Evolutionary conservation across 495 filamentous ascomycete species (phyloP).

Genomic region (Lasiosphaeria hispida): DNA sequence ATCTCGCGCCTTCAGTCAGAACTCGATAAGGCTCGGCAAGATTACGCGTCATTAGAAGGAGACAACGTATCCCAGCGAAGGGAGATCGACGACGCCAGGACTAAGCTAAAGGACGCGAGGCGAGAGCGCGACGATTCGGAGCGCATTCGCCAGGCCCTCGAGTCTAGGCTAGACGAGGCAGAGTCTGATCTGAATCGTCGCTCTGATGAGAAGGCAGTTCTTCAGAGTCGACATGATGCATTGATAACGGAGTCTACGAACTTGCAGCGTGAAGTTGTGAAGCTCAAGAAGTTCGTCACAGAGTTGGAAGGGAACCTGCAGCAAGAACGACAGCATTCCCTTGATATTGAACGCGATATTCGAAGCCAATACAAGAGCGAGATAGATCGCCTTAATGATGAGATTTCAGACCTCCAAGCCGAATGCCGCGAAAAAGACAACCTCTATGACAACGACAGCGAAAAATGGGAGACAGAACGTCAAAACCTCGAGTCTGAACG

Average conservation of each 20-base stretch:
- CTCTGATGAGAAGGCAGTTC: slow-evolving; percentile 65
- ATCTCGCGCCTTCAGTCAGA: slow-evolving; percentile 63
- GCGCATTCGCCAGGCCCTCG: slow-evolving; percentile 42
- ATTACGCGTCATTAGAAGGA: slow-evolving; percentile 50
- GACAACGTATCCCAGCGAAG: slow-evolving; percentile 38
- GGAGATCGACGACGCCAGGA: slow-evolving; percentile 46
- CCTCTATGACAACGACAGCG: slow-evolving; percentile 64
- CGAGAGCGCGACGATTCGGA: slow-evolving; percentile 41
- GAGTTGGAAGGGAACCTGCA: slow-evolving; percentile 61
- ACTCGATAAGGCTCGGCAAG: slow-evolving; percentile 56
- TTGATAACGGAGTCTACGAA: slow-evolving; percentile 65
- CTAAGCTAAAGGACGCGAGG: slow-evolving; percentile 38
- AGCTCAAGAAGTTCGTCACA: slow-evolving; percentile 50
- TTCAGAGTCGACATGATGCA: slow-evolving; percentile 67
- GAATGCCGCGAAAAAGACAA: slow-evolving; percentile 74
- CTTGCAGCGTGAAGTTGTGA: slow-evolving; percentile 62
- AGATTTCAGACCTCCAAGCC: slow-evolving; percentile 66
- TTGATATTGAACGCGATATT: slow-evolving; percentile 57
- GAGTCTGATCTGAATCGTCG: slow-evolving; percentile 53
- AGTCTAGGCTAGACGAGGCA: slow-evolving; percentile 53
- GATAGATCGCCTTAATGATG: slow-evolving; percentile 57
- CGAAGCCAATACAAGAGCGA: slow-evolving; percentile 60
- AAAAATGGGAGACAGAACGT: slow-evolving; percentile 67
- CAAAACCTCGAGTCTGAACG: slow-evolving; percentile 63
- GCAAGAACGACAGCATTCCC: slow-evolving; percentile 57